Percentiles rank a stretch among this genome's conserved stretches.
These are phyloP conservation scores for Aspergillus ochraceoroseus DNA, from an alignment of 2,329 filamentous ascomycete genomes.

Conservation along the genomic window DNA sequence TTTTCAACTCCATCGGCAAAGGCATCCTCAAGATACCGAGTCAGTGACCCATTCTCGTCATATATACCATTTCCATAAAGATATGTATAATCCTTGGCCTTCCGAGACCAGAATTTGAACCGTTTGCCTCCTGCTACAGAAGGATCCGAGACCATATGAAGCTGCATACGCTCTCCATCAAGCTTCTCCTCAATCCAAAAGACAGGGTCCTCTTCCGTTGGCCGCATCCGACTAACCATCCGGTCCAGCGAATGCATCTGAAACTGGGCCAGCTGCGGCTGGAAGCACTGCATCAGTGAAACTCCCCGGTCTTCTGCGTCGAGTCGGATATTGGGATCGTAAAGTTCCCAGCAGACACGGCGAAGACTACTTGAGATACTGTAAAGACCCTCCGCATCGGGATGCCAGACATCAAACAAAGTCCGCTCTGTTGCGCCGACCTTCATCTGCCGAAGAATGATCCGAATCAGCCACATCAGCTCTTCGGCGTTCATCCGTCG, in stretches of 20 bases:
- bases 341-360: constrained; percentile 90
- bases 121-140: constrained; percentile 61
- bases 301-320: constrained; percentile 71
- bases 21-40: constrained; percentile 69
- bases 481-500: constrained; percentile 88
- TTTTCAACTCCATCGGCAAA: constrained; percentile 75
- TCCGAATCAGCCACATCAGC: constrained; percentile 88
- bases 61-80: constrained; percentile 76
- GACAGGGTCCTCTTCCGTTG: constrained; percentile 63
- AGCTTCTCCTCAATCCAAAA: constrained; percentile 99
- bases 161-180: constrained; percentile 93
- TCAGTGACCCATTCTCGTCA: constrained; percentile 71
- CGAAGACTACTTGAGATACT: constrained; percentile 86
- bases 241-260: constrained; percentile 77
- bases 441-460: constrained; percentile 77
- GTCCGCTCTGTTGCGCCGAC: constrained; percentile 80
- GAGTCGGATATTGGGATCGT: constrained; percentile 66
- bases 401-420: constrained; percentile 76
- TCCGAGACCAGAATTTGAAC: constrained; percentile 91
- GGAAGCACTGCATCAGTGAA: constrained; percentile 86
- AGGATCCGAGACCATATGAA: constrained; percentile 78
- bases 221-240: constrained; percentile 65
- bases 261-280: constrained; percentile 90
- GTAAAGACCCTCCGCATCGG: constrained; percentile 71
- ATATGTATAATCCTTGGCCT: constrained; percentile 93